A percentile compares a stretch with the other conserved stretches of the same genome.
These are phyloP conservation scores for Spergularia bocconei DNA, from an alignment of 148 eudicot species.

Conservation along the genomic window DNA sequence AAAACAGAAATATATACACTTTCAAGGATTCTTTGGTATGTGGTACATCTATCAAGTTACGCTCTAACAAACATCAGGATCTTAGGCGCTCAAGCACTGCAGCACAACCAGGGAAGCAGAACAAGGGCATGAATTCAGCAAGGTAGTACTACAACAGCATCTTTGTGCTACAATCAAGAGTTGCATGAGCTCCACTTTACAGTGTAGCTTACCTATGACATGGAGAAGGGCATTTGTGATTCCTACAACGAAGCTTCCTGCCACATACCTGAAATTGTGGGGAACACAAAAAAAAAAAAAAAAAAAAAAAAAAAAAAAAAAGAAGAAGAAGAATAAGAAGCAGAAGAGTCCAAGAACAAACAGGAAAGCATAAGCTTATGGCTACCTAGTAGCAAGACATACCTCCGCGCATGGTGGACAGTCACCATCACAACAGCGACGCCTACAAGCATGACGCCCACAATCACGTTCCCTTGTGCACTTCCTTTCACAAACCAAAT, in stretches of 20 bases:
- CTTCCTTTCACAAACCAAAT: slow-evolving; percentile 90
- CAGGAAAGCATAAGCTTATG: not conserved
- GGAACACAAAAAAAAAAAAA: too few species aligned
- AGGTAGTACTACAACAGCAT: not conserved
- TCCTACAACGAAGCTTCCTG: slow-evolving; percentile 86
- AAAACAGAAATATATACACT: not conserved
- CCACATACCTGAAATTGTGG: slow-evolving; percentile 98
- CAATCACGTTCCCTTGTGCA: slow-evolving; percentile 78
- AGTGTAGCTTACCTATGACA: slow-evolving; percentile 71
- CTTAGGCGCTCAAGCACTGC: not conserved
- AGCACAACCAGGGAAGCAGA: not conserved
- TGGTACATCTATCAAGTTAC: not conserved
- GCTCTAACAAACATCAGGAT: not conserved
- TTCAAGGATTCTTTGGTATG: not conserved
- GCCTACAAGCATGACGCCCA: slow-evolving; percentile 97
- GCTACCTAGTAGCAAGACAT: slow-evolving; percentile 7
- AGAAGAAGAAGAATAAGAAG: not conserved
- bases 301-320: slow-evolving; percentile 15
- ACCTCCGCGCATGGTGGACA: slow-evolving; percentile 98
- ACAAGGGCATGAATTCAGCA: not conserved
- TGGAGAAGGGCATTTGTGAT: slow-evolving; percentile 96
- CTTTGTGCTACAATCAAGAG: not conserved
- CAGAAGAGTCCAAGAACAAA: slow-evolving; percentile 1
- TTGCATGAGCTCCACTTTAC: not conserved
- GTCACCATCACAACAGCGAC: slow-evolving; percentile 93